phyloP scores from a whole-genome alignment of 140 eudicot genomes.

The Artemisia princeps region DNA sequence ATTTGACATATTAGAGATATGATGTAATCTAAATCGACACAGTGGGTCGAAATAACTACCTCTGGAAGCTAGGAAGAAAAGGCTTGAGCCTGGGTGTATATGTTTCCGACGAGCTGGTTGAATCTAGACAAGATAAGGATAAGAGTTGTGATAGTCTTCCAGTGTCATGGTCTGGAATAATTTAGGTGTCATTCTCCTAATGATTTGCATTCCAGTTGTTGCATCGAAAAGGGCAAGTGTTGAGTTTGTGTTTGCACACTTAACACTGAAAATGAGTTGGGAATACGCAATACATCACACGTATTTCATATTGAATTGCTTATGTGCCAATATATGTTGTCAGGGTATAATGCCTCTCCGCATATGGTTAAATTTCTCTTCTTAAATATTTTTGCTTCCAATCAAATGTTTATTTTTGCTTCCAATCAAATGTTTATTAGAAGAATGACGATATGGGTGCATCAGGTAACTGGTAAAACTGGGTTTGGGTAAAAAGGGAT shows the following conservation, averaged over 20 bases:
- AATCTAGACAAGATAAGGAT: too few species aligned
- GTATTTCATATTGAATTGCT: constrained; percentile 79
- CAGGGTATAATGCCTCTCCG: constrained; percentile 96
- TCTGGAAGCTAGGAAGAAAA: too few species aligned
- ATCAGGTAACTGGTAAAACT: too few species aligned
- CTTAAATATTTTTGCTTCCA: not conserved
- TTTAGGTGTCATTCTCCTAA: constrained; percentile 54
- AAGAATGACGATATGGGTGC: too few species aligned
- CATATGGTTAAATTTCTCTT: constrained; percentile 65
- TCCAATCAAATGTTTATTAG: not conserved
- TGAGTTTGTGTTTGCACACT: constrained; percentile 36
- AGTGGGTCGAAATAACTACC: too few species aligned
- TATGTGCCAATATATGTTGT: constrained; percentile 82
- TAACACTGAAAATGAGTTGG: constrained; percentile 64
- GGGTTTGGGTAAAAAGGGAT: not conserved
- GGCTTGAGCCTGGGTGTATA: too few species aligned
- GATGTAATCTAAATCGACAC: too few species aligned
- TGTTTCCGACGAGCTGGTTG: too few species aligned
- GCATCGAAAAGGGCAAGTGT: constrained; percentile 59
- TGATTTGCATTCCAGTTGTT: constrained; percentile 71
- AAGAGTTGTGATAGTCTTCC: constrained; percentile 51
- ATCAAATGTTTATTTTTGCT: too few species aligned
- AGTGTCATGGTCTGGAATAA: constrained; percentile 77
- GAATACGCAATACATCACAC: constrained; percentile 54
- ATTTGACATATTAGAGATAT: too few species aligned